These are phyloP conservation scores for Aaosphaeria pasadenensis DNA, from an alignment of 2,329 filamentous ascomycete genomes.

Conservation along the genomic window DNA sequence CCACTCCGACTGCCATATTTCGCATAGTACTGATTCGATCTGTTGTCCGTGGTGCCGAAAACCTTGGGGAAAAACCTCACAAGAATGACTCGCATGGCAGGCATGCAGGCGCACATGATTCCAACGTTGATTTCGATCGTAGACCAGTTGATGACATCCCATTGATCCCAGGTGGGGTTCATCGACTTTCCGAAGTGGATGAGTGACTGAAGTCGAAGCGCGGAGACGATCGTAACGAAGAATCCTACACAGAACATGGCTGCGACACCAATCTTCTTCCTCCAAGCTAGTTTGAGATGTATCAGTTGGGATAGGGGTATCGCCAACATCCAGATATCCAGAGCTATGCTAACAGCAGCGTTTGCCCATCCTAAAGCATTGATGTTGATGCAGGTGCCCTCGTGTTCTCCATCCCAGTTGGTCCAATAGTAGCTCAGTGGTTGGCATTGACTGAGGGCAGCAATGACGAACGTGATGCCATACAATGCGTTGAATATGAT, in stretches of 20 bases:
- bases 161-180: slow-evolving; percentile 36
- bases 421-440: slow-evolving; percentile 34
- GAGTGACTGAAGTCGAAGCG: slow-evolving; percentile 40
- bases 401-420: slow-evolving; percentile 24
- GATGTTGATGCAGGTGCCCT: slow-evolving; percentile 34
- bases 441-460: slow-evolving; percentile 30
- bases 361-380: slow-evolving; percentile 32
- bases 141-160: slow-evolving; percentile 11
- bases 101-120: slow-evolving; percentile 27
- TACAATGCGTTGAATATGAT: slow-evolving; percentile 23
- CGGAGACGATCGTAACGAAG: slow-evolving; percentile 35
- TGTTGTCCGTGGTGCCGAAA: slow-evolving; percentile 30
- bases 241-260: slow-evolving; percentile 37
- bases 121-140: slow-evolving; percentile 12
- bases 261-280: slow-evolving; percentile 36
- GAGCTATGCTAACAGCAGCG: slow-evolving; percentile 30
- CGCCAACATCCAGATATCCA: slow-evolving; percentile 31
- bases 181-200: slow-evolving; percentile 39
- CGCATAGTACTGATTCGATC: slow-evolving; percentile 15
- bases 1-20: slow-evolving; percentile 18
- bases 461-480: slow-evolving; percentile 18
- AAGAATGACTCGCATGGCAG: slow-evolving; percentile 39
- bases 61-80: slow-evolving; percentile 36
- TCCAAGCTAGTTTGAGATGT: slow-evolving; percentile 27
- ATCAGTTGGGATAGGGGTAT: slow-evolving; percentile 33